Conservation (phyloP, 371 early-diverging fungal genomes). For the Sporodiniella umbellata region DNA sequence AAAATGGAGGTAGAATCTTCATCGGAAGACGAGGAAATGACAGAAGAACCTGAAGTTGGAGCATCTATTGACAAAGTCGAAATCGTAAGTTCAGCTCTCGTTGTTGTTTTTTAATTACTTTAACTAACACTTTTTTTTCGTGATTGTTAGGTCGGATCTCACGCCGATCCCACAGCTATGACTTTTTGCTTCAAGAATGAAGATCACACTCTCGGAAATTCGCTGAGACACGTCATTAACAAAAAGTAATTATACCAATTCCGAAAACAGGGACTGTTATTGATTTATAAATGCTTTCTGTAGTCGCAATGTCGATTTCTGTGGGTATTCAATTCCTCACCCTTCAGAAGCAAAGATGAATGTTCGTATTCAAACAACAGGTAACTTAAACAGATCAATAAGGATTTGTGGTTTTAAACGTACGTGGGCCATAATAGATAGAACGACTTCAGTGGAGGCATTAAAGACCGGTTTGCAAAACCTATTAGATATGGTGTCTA, state of each 20-base stretch:
- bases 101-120: background rate
- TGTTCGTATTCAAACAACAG: constrained; percentile 92
- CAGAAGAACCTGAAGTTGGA: constrained; percentile 28
- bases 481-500: constrained; percentile 54
- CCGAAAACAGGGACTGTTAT: no score
- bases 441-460: constrained; percentile 67
- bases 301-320: constrained; percentile 91
- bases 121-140: no score
- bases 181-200: constrained; percentile 90
- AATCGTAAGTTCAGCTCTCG: constrained; percentile 37
- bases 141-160: constrained; percentile 48
- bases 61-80: constrained; percentile 48
- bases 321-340: constrained; percentile 99
- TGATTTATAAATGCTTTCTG: background rate
- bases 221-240: constrained; percentile 90
- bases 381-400: constrained; percentile 30
- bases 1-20: constrained; percentile 21
- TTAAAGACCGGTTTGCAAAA: constrained; percentile 73
- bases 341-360: constrained; percentile 96
- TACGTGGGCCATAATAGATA: constrained; percentile 45
- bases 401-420: background rate
- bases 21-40: constrained; percentile 27
- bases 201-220: constrained; percentile 96
- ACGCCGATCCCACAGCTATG: constrained; percentile 70
- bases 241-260: constrained; percentile 82